phyloP scores from a whole-genome alignment of 441 rosid genomes.

The Brassica hybrid region DNA sequence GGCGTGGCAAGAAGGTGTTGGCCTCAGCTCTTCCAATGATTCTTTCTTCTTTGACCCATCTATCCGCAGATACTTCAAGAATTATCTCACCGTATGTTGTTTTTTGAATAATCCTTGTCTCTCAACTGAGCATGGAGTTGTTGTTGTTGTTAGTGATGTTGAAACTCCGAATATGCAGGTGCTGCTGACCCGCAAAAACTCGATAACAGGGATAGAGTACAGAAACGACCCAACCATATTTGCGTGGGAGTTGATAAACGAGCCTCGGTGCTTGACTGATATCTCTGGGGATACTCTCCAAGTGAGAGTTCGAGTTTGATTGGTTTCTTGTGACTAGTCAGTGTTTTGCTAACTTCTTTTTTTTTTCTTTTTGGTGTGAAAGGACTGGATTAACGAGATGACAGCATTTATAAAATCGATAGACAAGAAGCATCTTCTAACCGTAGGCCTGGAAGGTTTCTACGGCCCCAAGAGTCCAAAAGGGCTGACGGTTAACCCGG shows the following conservation, averaged over 20 bases:
- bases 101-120: constrained; percentile 1
- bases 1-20: constrained; percentile 97
- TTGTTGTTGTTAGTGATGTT: background rate
- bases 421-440: constrained; percentile 82
- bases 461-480: constrained; percentile 88
- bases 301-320: constrained; percentile 51
- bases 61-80: constrained; percentile 84
- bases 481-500: constrained; percentile 76
- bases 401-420: constrained; percentile 80
- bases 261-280: constrained; percentile 93
- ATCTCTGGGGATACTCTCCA: constrained; percentile 90
- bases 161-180: constrained; percentile 47
- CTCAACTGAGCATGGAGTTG: background rate
- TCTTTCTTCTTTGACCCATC: constrained; percentile 97
- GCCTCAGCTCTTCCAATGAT: constrained; percentile 90
- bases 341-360: background rate
- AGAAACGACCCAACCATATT: constrained; percentile 91
- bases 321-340: constrained; percentile 7
- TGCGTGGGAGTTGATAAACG: constrained; percentile 97
- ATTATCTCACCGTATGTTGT: constrained; percentile 61
- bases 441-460: constrained; percentile 95
- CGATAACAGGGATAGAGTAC: constrained; percentile 81
- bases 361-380: constrained; percentile 35
- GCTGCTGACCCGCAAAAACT: constrained; percentile 81
- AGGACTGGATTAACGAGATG: constrained; percentile 95